A percentile compares a stretch with the other conserved stretches of the same genome.
phyloP scores from a whole-genome alignment of 1,139 yeast genomes.

The Magnusiomyces sp. region DNA sequence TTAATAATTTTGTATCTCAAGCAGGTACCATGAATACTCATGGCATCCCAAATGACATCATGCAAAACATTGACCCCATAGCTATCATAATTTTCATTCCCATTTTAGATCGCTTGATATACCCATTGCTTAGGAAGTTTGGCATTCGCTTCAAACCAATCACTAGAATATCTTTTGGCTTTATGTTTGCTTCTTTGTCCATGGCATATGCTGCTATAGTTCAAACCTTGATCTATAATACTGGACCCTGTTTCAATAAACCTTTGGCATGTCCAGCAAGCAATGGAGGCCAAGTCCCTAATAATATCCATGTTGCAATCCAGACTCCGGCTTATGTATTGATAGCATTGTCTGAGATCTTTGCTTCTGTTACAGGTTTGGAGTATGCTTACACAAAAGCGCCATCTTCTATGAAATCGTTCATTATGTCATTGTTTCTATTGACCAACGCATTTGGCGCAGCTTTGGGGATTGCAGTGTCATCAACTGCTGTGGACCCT shows the following conservation, averaged over 20 bases:
- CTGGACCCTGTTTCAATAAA: slow-evolving; percentile 68
- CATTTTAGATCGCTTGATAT: slow-evolving; percentile 43
- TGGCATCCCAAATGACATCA: slow-evolving; percentile 57
- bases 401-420: slow-evolving; percentile 55
- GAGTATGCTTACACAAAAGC: slow-evolving; percentile 68
- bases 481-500: slow-evolving; percentile 59
- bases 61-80: slow-evolving; percentile 55
- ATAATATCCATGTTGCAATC: slow-evolving; percentile 50
- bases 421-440: slow-evolving; percentile 55
- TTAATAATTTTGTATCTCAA: slow-evolving; percentile 54
- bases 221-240: slow-evolving; percentile 61
- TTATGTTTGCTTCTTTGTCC: slow-evolving; percentile 58
- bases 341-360: slow-evolving; percentile 54
- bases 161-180: slow-evolving; percentile 68
- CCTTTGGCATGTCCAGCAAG: slow-evolving; percentile 40
- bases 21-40: slow-evolving; percentile 59
- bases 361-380: slow-evolving; percentile 59
- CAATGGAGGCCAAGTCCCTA: slow-evolving; percentile 35
- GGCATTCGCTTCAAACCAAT: slow-evolving; percentile 43
- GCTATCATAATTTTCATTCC: slow-evolving; percentile 57
- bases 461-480: slow-evolving; percentile 63
- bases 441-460: slow-evolving; percentile 60
- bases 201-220: slow-evolving; percentile 77
- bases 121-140: slow-evolving; percentile 47
- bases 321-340: slow-evolving; percentile 58